Evolutionary conservation across 2,329 filamentous ascomycete species (phyloP).

Genomic region (Zymoseptoria passerinii): DNA sequence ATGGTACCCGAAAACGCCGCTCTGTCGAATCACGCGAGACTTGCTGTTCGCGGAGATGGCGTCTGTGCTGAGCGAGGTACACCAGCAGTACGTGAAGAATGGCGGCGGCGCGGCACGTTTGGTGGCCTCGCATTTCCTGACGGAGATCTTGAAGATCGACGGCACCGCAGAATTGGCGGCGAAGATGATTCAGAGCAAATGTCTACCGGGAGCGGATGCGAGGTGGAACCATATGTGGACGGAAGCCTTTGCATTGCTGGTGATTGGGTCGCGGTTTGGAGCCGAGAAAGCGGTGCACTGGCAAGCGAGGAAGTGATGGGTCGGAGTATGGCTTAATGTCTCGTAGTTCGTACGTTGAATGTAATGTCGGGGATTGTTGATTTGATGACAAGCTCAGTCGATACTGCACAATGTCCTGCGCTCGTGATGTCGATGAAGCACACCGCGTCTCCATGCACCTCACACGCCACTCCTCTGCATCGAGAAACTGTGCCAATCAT

Average conservation of each 20-base stretch:
- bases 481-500: slow-evolving; percentile 40
- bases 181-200: background rate
- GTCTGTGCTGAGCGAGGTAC: background rate
- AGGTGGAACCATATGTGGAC: background rate
- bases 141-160: background rate
- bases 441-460: background rate
- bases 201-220: background rate
- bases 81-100: background rate
- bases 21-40: background rate
- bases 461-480: slow-evolving; percentile 18
- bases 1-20: background rate
- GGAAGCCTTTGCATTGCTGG: background rate
- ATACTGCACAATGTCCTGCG: background rate
- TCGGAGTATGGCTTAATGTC: background rate
- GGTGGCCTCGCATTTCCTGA: background rate
- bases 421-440: background rate
- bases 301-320: background rate
- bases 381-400: background rate
- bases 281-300: background rate
- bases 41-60: background rate
- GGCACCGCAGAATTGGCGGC: background rate
- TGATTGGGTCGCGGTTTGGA: background rate
- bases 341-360: background rate
- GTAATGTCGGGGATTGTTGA: background rate
- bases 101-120: background rate